phyloP scores from a whole-genome alignment of 108 stramenopile genomes.

The Thalassiosira profunda region DNA sequence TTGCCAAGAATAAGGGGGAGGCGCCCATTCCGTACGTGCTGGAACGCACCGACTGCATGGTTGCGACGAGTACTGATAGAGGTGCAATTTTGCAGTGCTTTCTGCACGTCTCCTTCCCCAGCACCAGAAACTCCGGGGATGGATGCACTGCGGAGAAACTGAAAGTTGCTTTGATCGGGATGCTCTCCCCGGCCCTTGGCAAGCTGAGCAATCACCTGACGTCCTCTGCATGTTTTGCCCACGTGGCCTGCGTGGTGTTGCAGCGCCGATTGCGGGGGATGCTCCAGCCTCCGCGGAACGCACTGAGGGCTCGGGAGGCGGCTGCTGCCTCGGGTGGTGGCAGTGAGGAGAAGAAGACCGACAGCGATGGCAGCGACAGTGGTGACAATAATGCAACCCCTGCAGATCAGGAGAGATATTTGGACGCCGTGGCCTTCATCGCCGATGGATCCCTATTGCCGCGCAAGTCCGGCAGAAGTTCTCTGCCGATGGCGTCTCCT shows the following conservation, averaged over 20 bases:
- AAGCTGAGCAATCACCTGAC: background rate
- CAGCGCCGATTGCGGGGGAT: slow-evolving; percentile 61
- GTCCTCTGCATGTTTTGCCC: slow-evolving; percentile 39
- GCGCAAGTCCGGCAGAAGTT: slow-evolving; percentile 77
- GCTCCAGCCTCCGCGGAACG: slow-evolving; percentile 25
- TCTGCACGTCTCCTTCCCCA: slow-evolving; percentile 10
- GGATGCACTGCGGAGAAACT: background rate
- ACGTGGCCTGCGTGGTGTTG: slow-evolving; percentile 66
- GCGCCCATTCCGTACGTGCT: slow-evolving; percentile 60
- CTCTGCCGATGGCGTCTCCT: slow-evolving; percentile 76
- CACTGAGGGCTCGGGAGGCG: no score
- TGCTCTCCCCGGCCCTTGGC: background rate
- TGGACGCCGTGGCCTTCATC: slow-evolving; percentile 80
- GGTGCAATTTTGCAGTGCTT: slow-evolving; percentile 15
- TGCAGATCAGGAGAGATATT: background rate
- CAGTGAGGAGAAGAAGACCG: background rate
- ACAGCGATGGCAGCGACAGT: background rate
- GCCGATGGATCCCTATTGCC: slow-evolving; percentile 84
- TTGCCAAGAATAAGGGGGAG: slow-evolving; percentile 18
- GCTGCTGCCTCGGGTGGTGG: background rate
- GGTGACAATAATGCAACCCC: background rate
- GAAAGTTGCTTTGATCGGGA: background rate
- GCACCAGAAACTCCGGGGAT: background rate
- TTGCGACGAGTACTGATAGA: background rate
- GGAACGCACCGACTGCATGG: slow-evolving; percentile 69